phyloP scores from a whole-genome alignment of 2,329 filamentous ascomycete genomes.

The Chalaropsis thielavioides region DNA sequence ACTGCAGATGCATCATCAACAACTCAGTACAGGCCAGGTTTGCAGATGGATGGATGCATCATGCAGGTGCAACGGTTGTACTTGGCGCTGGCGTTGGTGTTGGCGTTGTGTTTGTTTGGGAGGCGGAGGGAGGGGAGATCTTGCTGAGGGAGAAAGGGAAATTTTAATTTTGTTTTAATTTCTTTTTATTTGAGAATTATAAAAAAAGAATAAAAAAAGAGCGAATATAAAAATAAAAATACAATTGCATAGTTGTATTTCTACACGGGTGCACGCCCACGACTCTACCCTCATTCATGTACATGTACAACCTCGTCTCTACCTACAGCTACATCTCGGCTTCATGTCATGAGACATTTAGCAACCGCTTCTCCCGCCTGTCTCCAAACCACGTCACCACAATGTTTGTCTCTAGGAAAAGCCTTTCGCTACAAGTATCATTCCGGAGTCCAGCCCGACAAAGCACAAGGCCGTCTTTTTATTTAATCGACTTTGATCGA shows the following conservation, averaged over 20 bases:
- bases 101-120: background rate
- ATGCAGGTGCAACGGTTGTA: background rate
- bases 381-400: background rate
- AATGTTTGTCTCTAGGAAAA: too few species aligned
- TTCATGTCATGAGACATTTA: background rate
- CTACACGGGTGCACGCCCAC: too few species aligned
- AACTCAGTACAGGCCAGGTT: background rate
- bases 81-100: background rate
- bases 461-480: background rate
- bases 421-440: too few species aligned
- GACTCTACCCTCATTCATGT: background rate
- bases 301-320: background rate
- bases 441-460: background rate
- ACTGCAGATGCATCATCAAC: background rate
- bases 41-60: background rate
- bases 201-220: too few species aligned
- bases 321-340: background rate
- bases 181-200: too few species aligned
- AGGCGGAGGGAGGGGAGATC: too few species aligned
- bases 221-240: too few species aligned
- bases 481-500: background rate
- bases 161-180: too few species aligned
- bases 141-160: too few species aligned
- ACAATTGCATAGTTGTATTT: too few species aligned
- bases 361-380: background rate